phyloP scores from a whole-genome alignment of 768 basidiomycete species.

The Pulveroboletus sp. region DNA sequence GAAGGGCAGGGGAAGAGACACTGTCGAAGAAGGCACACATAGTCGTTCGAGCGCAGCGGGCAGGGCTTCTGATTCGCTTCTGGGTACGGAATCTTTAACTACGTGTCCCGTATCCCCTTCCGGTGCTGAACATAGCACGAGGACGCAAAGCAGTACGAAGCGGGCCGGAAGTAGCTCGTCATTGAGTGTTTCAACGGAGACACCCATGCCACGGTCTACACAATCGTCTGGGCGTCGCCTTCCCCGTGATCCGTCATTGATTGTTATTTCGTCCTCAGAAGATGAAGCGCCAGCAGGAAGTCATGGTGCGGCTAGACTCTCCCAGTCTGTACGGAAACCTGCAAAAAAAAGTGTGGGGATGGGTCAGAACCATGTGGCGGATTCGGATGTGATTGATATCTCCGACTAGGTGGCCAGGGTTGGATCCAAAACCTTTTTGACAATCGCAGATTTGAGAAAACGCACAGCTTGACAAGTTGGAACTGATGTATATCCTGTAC shows the following conservation, averaged over 20 bases:
- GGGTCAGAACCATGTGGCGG: conserved; percentile 33
- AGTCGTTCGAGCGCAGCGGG: neutral
- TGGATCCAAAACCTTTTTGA: neutral
- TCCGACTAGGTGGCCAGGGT: conserved; percentile 38
- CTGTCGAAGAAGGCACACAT: neutral
- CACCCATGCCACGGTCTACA: conserved; percentile 11
- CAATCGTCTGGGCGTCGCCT: conserved; percentile 10
- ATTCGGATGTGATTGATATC: conserved; percentile 56
- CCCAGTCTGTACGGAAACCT: conserved; percentile 7
- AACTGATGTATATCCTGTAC: neutral
- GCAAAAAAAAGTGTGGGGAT: conserved; percentile 11
- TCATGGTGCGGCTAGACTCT: neutral
- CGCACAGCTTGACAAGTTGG: neutral
- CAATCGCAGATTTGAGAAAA: neutral
- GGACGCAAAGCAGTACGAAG: conserved; percentile 5
- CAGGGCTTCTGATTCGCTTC: conserved; percentile 4
- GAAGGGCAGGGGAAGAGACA: conserved; percentile 20
- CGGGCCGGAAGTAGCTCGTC: conserved; percentile 14
- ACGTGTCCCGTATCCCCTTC: conserved; percentile 5
- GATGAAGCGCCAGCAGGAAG: conserved; percentile 8
- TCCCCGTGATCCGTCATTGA: conserved; percentile 22
- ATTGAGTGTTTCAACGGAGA: conserved; percentile 8
- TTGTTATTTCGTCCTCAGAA: conserved; percentile 21
- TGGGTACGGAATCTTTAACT: conserved; percentile 18
- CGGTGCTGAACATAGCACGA: conserved; percentile 15